Evolutionary conservation across 306 rosid genomes (phyloP).

Genomic region (Lathyrus tuberosus): DNA sequence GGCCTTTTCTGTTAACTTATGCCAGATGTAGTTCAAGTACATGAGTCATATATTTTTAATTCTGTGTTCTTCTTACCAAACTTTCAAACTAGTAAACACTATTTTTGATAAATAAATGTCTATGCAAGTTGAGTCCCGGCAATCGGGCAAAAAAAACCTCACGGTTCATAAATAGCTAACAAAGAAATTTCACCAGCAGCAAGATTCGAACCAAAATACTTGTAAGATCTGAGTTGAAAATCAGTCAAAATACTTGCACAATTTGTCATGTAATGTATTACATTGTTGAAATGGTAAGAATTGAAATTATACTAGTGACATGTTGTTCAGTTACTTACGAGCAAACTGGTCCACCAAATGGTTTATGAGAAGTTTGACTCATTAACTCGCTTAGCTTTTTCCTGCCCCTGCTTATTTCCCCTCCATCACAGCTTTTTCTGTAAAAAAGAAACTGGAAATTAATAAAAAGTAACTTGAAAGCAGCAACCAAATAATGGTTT

Average conservation of each 20-base stretch:
- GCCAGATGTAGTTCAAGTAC: conserved; percentile 33
- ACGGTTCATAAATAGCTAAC: too few species aligned
- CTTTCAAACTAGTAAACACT: background rate
- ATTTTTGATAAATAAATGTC: too few species aligned
- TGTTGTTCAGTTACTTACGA: conserved; percentile 65
- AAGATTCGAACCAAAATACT: too few species aligned
- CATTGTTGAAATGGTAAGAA: conserved; percentile 36
- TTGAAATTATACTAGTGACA: conserved; percentile 24
- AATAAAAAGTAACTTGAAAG: background rate
- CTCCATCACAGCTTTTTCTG: conserved; percentile 69
- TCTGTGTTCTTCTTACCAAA: background rate
- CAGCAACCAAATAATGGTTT: conserved; percentile 5
- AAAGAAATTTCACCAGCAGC: too few species aligned
- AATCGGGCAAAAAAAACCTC: too few species aligned
- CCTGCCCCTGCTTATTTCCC: conserved; percentile 42
- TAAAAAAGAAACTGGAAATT: background rate
- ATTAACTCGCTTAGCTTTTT: conserved; percentile 46
- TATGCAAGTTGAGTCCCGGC: too few species aligned
- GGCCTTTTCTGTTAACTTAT: conserved; percentile 21
- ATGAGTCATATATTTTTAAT: background rate
- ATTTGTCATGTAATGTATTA: conserved; percentile 7
- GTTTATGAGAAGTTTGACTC: conserved; percentile 51
- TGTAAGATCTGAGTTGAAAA: too few species aligned
- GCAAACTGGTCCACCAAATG: conserved; percentile 75
- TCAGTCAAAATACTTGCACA: background rate